phyloP scores from a whole-genome alignment of 495 filamentous ascomycete species.

The Podospora appendiculata region DNA sequence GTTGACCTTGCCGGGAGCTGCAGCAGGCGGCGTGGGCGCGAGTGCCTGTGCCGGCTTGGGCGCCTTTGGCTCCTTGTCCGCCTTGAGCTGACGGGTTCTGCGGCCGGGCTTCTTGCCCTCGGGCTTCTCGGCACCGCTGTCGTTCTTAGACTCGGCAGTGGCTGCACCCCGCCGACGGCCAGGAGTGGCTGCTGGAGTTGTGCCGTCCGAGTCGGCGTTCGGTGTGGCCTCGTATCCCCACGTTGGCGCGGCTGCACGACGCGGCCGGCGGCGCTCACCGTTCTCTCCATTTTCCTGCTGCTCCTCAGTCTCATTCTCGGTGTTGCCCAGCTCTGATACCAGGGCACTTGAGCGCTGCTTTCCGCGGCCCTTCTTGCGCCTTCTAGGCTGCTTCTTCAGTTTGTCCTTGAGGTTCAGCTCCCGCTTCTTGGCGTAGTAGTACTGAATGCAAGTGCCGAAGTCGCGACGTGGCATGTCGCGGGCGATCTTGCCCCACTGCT shows the following conservation, averaged over 20 bases:
- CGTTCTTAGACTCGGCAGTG: slow-evolving; percentile 31
- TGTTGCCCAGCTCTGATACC: slow-evolving; percentile 63
- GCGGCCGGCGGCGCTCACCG: slow-evolving; percentile 42
- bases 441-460: slow-evolving; percentile 81
- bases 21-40: slow-evolving; percentile 31
- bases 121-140: slow-evolving; percentile 48
- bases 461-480: slow-evolving; percentile 61
- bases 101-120: slow-evolving; percentile 35
- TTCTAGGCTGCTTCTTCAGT: slow-evolving; percentile 62
- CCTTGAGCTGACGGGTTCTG: slow-evolving; percentile 39
- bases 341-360: slow-evolving; percentile 69
- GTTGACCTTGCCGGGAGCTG: slow-evolving; percentile 22
- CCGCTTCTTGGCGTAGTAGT: slow-evolving; percentile 93
- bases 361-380: slow-evolving; percentile 47
- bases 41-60: slow-evolving; percentile 29
- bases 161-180: slow-evolving; percentile 44
- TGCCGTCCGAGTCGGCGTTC: slow-evolving; percentile 46
- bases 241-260: slow-evolving; percentile 47
- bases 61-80: slow-evolving; percentile 26
- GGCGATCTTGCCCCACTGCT: slow-evolving; percentile 89
- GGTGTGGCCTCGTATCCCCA: slow-evolving; percentile 39
- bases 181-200: slow-evolving; percentile 39
- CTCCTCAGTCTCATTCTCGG: slow-evolving; percentile 48
- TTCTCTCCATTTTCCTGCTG: slow-evolving; percentile 40
- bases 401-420: slow-evolving; percentile 80